Evolutionary conservation across 2,329 filamentous ascomycete genomes (phyloP), one percentile per base, ranked within the genome.

Genomic region (Cladophialophora chaetospira): DNA sequence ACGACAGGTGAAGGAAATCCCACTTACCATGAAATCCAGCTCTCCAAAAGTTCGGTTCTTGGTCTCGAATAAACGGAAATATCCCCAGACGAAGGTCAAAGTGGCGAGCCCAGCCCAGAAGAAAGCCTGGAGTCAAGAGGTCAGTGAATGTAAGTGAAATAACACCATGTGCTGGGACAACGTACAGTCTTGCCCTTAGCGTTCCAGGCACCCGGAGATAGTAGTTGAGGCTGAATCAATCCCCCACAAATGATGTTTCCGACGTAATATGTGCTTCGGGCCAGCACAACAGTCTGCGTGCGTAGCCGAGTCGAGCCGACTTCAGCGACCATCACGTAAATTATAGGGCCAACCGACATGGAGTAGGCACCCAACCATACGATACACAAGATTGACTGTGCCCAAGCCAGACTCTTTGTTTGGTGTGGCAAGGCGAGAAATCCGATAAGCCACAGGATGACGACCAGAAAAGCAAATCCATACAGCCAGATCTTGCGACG

Each of bases 251-350:
- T 62, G n/a, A 69, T 61, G 42, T 57, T 58, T 6, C 47, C 53
- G 25, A 81, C 68, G 61, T 83, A 81, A 69, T 81, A 83, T 11
- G 73, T 66, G 45, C 71, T 74, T 9, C 80, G 73, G 1, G 79
- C 78, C 44, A 83, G 70, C 2, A 81, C 79, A 21, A 82, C 78
- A 0, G 79, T 81, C 70, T 82, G 81, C 17, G 76, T 73, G 58
- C 79, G 79, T 29, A 83, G 74, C 8, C 80, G 73, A 1, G 78
- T 80, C 1, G 79, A 81, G 0, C 78, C 78, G 3, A 82, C 71
- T 65, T 83, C 81, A 0, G 80, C 74, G 33, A 82, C 73, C n/a
- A 82, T 67, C 0, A 74, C 75, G 64, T 82, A 83, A n/a, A 76
- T 79, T 2, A 82, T 75, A 0, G 80, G 79, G 0, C 80, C 82